Evolutionary conservation across 805 yeast species (phyloP), one percentile per base, ranked within the genome.

Genomic region (Saccharomycopsis amapae): DNA sequence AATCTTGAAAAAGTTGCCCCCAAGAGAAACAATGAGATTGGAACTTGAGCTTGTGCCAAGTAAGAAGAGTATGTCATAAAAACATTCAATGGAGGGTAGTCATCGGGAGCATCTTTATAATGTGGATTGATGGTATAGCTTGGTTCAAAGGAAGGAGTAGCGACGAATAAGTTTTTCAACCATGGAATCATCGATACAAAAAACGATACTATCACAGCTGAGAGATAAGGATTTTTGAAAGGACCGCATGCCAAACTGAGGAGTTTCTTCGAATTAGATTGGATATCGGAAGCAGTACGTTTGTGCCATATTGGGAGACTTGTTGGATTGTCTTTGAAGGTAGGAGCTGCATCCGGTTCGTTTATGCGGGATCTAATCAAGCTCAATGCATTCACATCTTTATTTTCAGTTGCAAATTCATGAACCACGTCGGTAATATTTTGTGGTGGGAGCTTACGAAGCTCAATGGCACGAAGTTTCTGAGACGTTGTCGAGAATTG

Each of bases 1-100:
- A 90, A 69, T 40, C 96, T 67, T 1, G 96, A 84, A 36, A 90
- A 76, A 1, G 95, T 86, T 12, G 90, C 95, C 2, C 97, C 97
- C 23, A 89, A 62, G 44, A 90, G 58, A 40, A 86, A 61, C 49
- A 90, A 66, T 0, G 96, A 96, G 47, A 86, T 62, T 1, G 96
- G 97, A 30, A 90, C 95, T 44, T 84, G 78, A 0, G 96, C 96
- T 22, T 77, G 76, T 0, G 95, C 95, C 5, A 90, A 66, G 58
- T 90, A 90, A 2, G 76, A 59, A 0, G 89, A 69, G 53, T 81
- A 78, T 57, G 88, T 96, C 78, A 90, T 84, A 6, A 89, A 48
- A 51, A 89, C 85, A 28, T 86, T 86, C 26, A 90, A 68, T 0
- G 94, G 89, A 0, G 97, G 97, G 45, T 70, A 68, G 1, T 71